Percentiles rank a stretch among this genome's conserved stretches.
Conservation (phyloP, 2,329 filamentous ascomycete genomes). For the Ophiosphaerella herpotricha region DNA sequence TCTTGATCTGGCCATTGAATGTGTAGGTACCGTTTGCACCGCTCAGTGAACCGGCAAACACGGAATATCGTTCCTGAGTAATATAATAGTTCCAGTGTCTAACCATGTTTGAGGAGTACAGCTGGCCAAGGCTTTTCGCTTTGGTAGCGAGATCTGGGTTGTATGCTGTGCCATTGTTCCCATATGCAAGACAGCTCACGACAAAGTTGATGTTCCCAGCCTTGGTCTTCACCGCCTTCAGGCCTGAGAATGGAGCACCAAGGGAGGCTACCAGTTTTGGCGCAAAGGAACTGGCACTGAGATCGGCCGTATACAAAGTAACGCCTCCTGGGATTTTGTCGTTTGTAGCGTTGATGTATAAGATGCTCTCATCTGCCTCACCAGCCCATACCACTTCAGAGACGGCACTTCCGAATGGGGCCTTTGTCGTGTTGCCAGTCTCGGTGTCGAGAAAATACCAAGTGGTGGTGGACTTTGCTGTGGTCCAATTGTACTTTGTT, state of each 20-base stretch:
- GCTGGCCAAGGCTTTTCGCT: conserved; percentile 65
- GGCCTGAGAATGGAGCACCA: conserved; percentile 54
- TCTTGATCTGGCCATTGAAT: conserved; percentile 40
- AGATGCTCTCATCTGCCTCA: conserved; percentile 56
- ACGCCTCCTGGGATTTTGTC: conserved; percentile 54
- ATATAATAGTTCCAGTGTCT: conserved; percentile 82
- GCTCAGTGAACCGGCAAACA: conserved; percentile 71
- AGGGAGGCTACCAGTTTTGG: conserved; percentile 45
- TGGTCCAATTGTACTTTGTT: conserved; percentile 44
- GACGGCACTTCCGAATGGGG: conserved; percentile 37
- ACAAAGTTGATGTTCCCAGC: conserved; percentile 53
- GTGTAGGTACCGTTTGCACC: conserved; percentile 38
- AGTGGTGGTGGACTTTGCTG: conserved; percentile 55
- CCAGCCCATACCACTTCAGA: conserved; percentile 44
- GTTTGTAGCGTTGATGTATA: conserved; percentile 66
- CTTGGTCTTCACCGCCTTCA: conserved; percentile 52
- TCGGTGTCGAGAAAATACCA: conserved; percentile 39
- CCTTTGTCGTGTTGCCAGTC: conserved; percentile 38
- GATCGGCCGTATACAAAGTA: conserved; percentile 41
- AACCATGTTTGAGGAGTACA: conserved; percentile 76
- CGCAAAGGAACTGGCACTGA: conserved; percentile 28
- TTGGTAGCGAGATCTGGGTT: conserved; percentile 65
- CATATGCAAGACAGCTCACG: conserved; percentile 64
- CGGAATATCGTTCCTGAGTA: conserved; percentile 68
- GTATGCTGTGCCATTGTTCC: conserved; percentile 68